Evolutionary conservation across 2,329 filamentous ascomycete species (phyloP).

Genomic region (Blastomyces silverae): DNA sequence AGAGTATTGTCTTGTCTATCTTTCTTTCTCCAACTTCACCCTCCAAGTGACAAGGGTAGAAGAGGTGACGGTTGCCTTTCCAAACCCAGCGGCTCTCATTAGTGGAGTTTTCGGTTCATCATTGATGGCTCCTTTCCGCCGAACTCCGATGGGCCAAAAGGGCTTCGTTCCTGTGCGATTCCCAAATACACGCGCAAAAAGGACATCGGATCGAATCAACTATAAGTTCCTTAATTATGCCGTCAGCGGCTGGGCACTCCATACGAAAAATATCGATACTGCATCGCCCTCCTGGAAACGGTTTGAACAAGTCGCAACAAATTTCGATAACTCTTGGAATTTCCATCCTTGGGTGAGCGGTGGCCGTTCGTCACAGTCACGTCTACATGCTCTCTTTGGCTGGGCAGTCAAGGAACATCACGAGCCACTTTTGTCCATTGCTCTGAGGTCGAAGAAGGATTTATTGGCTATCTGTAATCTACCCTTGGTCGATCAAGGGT

Average conservation of each 20-base stretch:
- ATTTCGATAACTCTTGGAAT: conserved; percentile 3
- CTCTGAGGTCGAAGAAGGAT: not conserved
- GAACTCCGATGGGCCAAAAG: not conserved
- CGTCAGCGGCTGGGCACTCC: not conserved
- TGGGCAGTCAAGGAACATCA: conserved; percentile 9
- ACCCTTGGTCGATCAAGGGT: not conserved
- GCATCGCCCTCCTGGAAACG: not conserved
- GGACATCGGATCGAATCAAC: not conserved
- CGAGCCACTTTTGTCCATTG: conserved; percentile 1
- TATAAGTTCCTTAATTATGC: conserved; percentile 10
- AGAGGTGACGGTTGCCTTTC: not conserved
- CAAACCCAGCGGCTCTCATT: not conserved
- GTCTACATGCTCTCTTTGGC: conserved; percentile 3
- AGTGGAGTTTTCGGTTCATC: not conserved
- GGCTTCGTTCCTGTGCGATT: not conserved
- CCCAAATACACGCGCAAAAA: not conserved
- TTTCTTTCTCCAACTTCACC: conserved; percentile 7
- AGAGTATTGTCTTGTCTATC: conserved; percentile 6
- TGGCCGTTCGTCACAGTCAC: not conserved
- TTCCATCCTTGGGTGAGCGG: conserved; percentile 9
- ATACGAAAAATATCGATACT: not conserved
- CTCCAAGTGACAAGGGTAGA: not conserved
- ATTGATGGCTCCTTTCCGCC: not conserved
- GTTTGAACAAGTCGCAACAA: conserved; percentile 6
- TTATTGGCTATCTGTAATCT: not conserved